Conservation (phyloP, 352 stramenopile genomes). For the Phytopythium oedochilum region DNA sequence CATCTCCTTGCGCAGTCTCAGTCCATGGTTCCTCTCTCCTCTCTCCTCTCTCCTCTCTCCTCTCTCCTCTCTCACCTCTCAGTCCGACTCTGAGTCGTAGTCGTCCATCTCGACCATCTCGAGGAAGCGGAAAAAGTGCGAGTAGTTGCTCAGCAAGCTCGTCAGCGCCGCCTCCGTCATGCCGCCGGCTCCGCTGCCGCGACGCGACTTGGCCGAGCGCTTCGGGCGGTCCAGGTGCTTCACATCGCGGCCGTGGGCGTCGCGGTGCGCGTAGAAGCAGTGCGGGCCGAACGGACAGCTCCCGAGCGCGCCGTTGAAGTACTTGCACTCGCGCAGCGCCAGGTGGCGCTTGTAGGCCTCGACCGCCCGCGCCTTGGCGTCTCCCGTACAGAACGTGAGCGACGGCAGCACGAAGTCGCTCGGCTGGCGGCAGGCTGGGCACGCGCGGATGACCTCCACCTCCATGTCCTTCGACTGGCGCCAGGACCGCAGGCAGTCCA, state of each 20-base stretch:
- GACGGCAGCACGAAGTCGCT: constrained; percentile 82
- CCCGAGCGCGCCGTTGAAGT: constrained; percentile 63
- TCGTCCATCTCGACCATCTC: constrained; percentile 58
- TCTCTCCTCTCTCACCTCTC: too few relatives aligned
- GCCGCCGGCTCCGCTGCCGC: constrained; percentile 6
- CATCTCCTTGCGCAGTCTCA: not conserved
- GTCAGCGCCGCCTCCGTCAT: constrained; percentile 27
- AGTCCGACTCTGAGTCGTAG: constrained; percentile 13
- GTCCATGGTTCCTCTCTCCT: too few relatives aligned
- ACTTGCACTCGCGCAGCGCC: constrained; percentile 72
- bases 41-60: too few relatives aligned
- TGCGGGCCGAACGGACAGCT: constrained; percentile 69
- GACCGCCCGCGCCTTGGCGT: constrained; percentile 46
- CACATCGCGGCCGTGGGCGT: constrained; percentile 46
- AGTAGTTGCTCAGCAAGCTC: constrained; percentile 55
- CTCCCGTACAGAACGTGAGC: constrained; percentile 64
- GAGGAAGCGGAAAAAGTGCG: constrained; percentile 58
- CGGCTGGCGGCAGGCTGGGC: constrained; percentile 54
- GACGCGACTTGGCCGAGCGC: constrained; percentile 24
- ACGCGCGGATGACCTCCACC: constrained; percentile 58
- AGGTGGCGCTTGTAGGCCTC: constrained; percentile 75
- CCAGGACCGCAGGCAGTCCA: constrained; percentile 70
- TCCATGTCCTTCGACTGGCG: constrained; percentile 75
- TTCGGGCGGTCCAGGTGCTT: constrained; percentile 61
- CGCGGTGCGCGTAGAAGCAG: constrained; percentile 76